Base-by-base conservation (phyloP, 805 yeast species). In the Yamadazyma endophytica region DNA sequence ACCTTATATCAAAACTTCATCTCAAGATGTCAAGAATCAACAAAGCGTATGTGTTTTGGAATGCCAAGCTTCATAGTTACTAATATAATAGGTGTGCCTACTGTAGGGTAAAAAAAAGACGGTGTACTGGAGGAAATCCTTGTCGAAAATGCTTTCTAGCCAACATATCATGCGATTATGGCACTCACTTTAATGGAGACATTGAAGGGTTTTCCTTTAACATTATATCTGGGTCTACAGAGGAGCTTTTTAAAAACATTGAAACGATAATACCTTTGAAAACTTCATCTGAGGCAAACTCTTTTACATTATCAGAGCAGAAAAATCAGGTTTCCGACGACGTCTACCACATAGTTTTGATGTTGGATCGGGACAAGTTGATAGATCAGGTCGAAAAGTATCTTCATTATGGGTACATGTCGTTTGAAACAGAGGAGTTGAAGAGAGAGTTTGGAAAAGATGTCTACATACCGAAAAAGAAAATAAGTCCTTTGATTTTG, bases 71-170 rank as follows among this genome's bases (percentile, higher is more conserved):
- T n/a, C n/a, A n/a, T n/a, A n/a, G n/a, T n/a, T n/a, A n/a, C n/a
- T n/a, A n/a, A n/a, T n/a, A n/a, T n/a, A n/a, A n/a, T n/a, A n/a
- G n/a, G n/a, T 31, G 34, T 17, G 16, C 19, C 22, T 13, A 25
- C 11, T 31, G 34, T 16, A 24, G 34, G 13, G 11, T 9, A n/a
- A 31, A 31, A n/a, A 31, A 31, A 13, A 19, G 34, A n/a, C 25
- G 26, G 17, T 31, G 34, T 20, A 25, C 34, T 4, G 34, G 34
- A 8, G 34, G 34, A 3, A 20, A 15, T 6, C 34, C 34, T 3
- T 31, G 34, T 17, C 8, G 34, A 21, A 9, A 29, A n/a, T 31
- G 34, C 21, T 31, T 31, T n/a, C 24, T 31, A 9, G 29, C 34
- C 19, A 26, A 21, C 6, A 20, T 21, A 4, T 25, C 19, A 13